phyloP scores from a whole-genome alignment of 1,284 basidiomycete genomes.

The Papiliotrema flavescens region DNA sequence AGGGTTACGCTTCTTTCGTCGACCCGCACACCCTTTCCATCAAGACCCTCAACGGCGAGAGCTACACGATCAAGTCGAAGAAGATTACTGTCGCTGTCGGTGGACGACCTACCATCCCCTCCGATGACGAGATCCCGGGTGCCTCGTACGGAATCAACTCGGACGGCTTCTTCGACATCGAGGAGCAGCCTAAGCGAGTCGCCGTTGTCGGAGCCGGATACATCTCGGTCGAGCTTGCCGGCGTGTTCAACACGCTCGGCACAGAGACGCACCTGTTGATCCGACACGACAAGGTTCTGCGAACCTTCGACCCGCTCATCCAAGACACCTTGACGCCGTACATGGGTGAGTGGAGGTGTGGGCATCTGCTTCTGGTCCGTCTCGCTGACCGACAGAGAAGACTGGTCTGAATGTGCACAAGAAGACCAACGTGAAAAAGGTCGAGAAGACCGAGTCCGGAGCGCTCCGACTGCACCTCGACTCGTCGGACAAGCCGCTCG shows the following conservation, averaged over 20 bases:
- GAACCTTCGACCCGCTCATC: slow-evolving; percentile 86
- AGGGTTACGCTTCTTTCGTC: slow-evolving; percentile 71
- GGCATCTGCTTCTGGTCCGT: not conserved
- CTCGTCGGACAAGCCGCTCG: slow-evolving; percentile 64
- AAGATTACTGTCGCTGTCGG: slow-evolving; percentile 82
- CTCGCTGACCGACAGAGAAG: slow-evolving; percentile 55
- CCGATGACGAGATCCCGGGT: slow-evolving; percentile 78
- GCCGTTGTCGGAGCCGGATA: slow-evolving; percentile 95
- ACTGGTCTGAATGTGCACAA: slow-evolving; percentile 86
- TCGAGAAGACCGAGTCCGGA: slow-evolving; percentile 65
- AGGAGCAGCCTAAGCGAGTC: slow-evolving; percentile 85
- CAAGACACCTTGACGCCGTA: slow-evolving; percentile 85
- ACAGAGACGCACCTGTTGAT: slow-evolving; percentile 90
- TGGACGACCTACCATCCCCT: slow-evolving; percentile 76
- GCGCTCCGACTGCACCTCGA: slow-evolving; percentile 67
- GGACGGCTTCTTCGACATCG: slow-evolving; percentile 94
- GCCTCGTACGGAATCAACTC: slow-evolving; percentile 86
- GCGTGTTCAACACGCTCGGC: slow-evolving; percentile 80
- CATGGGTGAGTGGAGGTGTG: slow-evolving; percentile 58
- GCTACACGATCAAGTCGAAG: slow-evolving; percentile 68
- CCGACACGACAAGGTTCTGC: slow-evolving; percentile 80
- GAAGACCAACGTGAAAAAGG: slow-evolving; percentile 66
- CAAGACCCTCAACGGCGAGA: slow-evolving; percentile 58
- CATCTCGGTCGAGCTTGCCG: slow-evolving; percentile 92
- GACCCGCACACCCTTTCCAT: slow-evolving; percentile 66